Percentiles rank a stretch among this genome's conserved stretches.
These are phyloP conservation scores for Starmera amethionina DNA, from an alignment of 805 yeast genomes.

Conservation along the genomic window DNA sequence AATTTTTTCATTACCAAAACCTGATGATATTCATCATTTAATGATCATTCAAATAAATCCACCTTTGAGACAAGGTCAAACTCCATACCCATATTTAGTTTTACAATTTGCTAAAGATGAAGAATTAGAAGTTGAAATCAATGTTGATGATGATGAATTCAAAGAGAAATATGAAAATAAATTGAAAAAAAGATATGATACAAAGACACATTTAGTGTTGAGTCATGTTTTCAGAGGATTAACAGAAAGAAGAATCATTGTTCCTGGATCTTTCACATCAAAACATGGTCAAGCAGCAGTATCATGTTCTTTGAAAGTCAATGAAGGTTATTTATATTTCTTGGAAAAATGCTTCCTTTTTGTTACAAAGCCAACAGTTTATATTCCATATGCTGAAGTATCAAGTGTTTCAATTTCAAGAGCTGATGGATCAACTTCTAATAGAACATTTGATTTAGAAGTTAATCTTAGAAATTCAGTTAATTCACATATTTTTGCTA, in stretches of 20 bases:
- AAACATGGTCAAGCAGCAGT: slow-evolving; percentile 77
- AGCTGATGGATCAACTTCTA: slow-evolving; percentile 60
- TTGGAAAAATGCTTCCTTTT: slow-evolving; percentile 85
- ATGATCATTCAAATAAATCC: slow-evolving; percentile 90
- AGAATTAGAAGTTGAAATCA: slow-evolving; percentile 82
- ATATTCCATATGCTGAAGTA: slow-evolving; percentile 80
- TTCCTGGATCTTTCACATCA: slow-evolving; percentile 76
- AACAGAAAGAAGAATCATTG: slow-evolving; percentile 74
- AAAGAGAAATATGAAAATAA: slow-evolving; percentile 66
- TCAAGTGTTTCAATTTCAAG: slow-evolving; percentile 74
- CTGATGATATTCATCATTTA: slow-evolving; percentile 86
- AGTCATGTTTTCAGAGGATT: slow-evolving; percentile 85
- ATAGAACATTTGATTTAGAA: slow-evolving; percentile 90
- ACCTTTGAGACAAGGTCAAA: slow-evolving; percentile 96
- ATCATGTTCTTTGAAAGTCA: slow-evolving; percentile 86
- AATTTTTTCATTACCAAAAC: slow-evolving; percentile 85
- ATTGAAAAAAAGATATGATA: slow-evolving; percentile 66
- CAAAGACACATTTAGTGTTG: slow-evolving; percentile 78
- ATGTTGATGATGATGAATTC: slow-evolving; percentile 75
- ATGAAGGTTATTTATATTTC: slow-evolving; percentile 91
- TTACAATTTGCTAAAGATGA: slow-evolving; percentile 86
- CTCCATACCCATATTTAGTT: slow-evolving; percentile 87
- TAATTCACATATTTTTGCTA: slow-evolving; percentile 75
- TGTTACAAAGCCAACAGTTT: slow-evolving; percentile 88
- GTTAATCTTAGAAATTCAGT: slow-evolving; percentile 56